Evolutionary conservation across 2,329 filamentous ascomycete genomes (phyloP).

Genomic region (Corynespora cassiicola): DNA sequence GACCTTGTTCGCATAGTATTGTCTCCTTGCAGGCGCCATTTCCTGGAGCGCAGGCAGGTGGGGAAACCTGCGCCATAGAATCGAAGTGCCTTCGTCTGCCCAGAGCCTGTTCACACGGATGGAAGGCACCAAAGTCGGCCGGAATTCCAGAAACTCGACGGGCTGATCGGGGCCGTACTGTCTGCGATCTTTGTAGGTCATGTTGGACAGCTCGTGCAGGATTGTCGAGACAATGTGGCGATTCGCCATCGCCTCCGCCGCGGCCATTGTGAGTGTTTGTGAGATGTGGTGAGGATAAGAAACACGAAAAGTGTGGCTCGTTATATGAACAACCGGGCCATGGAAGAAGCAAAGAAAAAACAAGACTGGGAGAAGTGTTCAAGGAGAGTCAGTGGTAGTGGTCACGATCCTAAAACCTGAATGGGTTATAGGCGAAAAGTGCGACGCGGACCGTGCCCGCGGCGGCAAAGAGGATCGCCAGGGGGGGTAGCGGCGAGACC

Average conservation of each 20-base stretch:
- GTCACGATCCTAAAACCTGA: too few species aligned
- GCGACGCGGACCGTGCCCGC: too few species aligned
- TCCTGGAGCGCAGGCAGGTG: slow-evolving; percentile 30
- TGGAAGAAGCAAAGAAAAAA: too few species aligned
- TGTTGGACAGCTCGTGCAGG: slow-evolving; percentile 35
- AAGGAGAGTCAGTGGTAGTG: too few species aligned
- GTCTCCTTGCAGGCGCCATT: slow-evolving; percentile 27
- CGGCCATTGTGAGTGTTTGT: slow-evolving; percentile 29
- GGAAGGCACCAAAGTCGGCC: slow-evolving; percentile 38
- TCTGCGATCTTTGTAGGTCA: slow-evolving; percentile 37
- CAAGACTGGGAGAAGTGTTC: too few species aligned
- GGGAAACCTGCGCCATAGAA: slow-evolving; percentile 40
- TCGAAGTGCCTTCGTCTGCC: slow-evolving; percentile 38
- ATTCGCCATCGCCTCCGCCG: slow-evolving; percentile 25
- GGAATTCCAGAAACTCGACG: slow-evolving; percentile 40
- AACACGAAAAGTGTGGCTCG: too few species aligned
- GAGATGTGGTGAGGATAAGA: too few species aligned
- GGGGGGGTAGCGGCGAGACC: too few species aligned
- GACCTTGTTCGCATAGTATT: slow-evolving; percentile 41
- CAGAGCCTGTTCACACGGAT: slow-evolving; percentile 41
- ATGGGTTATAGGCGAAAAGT: too few species aligned
- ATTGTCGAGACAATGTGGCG: slow-evolving; percentile 32
- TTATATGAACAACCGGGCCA: slow-evolving; percentile 6
- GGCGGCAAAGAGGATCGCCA: slow-evolving; percentile 17
- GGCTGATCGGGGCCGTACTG: slow-evolving; percentile 39